Evolutionary conservation across 1,139 yeast genomes (phyloP).

Genomic region (Debaryomyces coudertii): DNA sequence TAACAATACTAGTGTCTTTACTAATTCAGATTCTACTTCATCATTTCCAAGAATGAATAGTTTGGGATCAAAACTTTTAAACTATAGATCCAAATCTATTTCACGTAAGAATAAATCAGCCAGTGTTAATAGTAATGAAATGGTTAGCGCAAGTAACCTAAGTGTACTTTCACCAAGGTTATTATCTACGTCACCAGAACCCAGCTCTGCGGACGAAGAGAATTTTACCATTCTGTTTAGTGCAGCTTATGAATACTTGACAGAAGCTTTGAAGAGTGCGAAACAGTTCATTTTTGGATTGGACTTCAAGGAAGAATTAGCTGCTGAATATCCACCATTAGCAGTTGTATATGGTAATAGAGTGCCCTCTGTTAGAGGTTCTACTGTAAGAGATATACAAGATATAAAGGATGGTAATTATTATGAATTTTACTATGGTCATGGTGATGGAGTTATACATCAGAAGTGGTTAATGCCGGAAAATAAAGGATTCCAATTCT

Average conservation of each 20-base stretch:
- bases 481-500: constrained; percentile 58
- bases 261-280: constrained; percentile 62
- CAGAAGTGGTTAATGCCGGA: constrained; percentile 84
- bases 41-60: constrained; percentile 28
- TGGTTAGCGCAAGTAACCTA: neutral
- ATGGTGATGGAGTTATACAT: constrained; percentile 92
- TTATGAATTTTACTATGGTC: constrained; percentile 78
- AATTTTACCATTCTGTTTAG: constrained; percentile 46
- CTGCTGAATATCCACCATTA: constrained; percentile 72
- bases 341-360: constrained; percentile 78
- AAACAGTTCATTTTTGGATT: constrained; percentile 61
- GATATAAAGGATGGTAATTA: constrained; percentile 74
- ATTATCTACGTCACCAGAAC: constrained; percentile 5
- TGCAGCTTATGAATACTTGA: constrained; percentile 66
- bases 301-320: constrained; percentile 50
- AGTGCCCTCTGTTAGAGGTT: constrained; percentile 85
- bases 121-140: constrained; percentile 9
- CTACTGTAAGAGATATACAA: constrained; percentile 60
- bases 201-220: constrained; percentile 10
- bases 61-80: constrained; percentile 25
- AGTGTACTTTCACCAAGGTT: constrained; percentile 3
- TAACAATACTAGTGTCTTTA: neutral
- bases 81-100: constrained; percentile 25
- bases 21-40: constrained; percentile 9
- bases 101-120: constrained; percentile 10